Base-by-base conservation (phyloP, 2,329 filamentous ascomycete species). In the Sporothrix sp. region DNA sequence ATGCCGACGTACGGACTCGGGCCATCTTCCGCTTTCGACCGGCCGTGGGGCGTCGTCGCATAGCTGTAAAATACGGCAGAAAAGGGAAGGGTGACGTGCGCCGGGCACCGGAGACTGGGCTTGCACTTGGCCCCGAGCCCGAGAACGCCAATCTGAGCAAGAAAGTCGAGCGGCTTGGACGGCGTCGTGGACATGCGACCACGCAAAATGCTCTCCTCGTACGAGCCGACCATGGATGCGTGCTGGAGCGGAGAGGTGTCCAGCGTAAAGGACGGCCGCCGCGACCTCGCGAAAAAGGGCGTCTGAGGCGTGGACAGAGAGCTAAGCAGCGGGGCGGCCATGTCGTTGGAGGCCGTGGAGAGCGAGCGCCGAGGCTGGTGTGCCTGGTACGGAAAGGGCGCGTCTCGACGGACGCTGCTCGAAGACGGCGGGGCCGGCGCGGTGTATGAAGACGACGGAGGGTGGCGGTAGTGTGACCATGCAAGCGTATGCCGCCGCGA, bases 41-140 rank as follows among this genome's bases (percentile, higher is more conserved):
- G 75, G 21, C 77, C 82, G 57, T 77, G 73, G 2, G 75, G 76
- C 1, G 83, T 84, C 48, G 75, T 82, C 18, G 81, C 79, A 64
- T 96, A 96, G 67, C 85, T 95, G 70, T 97, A 98, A 61, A 96
- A 98, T 1, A 97, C 91, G 2, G 91, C 93, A 2, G 89, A 87
- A 60, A 97, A 97, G 0, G 88, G 84, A 3, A 98, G 72, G 0
- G 85, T 91, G 50, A 96, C 87, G 65, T 98, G 93, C 7, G 89
- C 74, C 1, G 93, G 93, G 61, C 93, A 97, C 53, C 81, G 81
- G 16, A 97, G 72, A 58, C 78, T 90, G 2, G 87, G 69, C 64
- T 90, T 95, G 72, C 91, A 96, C 58, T 91, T 85, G 23, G 52
- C 16, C 7, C 90, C 90, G 58, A 84, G 83, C 9, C 90, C 93